phyloP scores from a whole-genome alignment of 805 yeast genomes.

The Metahyphopichia silvanorum region DNA sequence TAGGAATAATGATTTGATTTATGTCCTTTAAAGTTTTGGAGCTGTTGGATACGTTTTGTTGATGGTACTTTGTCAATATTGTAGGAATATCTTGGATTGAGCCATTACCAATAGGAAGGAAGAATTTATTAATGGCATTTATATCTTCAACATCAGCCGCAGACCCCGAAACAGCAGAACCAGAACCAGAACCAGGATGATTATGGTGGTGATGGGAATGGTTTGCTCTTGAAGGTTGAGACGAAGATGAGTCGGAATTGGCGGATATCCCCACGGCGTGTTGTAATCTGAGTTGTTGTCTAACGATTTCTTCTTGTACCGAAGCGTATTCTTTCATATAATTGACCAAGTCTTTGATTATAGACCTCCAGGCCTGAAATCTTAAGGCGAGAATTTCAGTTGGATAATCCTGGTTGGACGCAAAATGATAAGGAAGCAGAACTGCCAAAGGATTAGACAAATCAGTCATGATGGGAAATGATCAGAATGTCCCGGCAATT shows the following conservation, averaged over 20 bases:
- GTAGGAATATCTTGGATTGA: slow-evolving; percentile 83
- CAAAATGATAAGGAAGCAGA: slow-evolving; percentile 35
- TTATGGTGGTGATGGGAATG: slow-evolving; percentile 4
- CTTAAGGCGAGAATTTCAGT: slow-evolving; percentile 83
- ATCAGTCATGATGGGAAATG: slow-evolving; percentile 10
- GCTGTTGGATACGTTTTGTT: slow-evolving; percentile 33
- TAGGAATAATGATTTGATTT: slow-evolving; percentile 47
- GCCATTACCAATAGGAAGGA: slow-evolving; percentile 66
- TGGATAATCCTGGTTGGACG: slow-evolving; percentile 48
- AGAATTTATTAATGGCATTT: slow-evolving; percentile 46
- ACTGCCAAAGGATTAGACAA: slow-evolving; percentile 37
- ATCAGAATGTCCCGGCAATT: neutral
- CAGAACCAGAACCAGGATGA: slow-evolving; percentile 9
- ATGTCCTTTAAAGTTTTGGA: slow-evolving; percentile 49
- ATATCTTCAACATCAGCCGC: slow-evolving; percentile 29
- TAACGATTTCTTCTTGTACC: slow-evolving; percentile 83
- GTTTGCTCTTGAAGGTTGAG: slow-evolving; percentile 3
- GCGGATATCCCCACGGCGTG: slow-evolving; percentile 56
- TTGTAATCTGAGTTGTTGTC: slow-evolving; percentile 77
- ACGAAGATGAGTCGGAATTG: slow-evolving; percentile 4
- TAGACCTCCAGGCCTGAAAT: slow-evolving; percentile 81
- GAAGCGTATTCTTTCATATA: slow-evolving; percentile 78
- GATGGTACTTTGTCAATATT: slow-evolving; percentile 50
- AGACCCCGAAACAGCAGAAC: too few relatives aligned
- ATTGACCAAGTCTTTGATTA: slow-evolving; percentile 68